These are phyloP conservation scores for Ascochyta viciae-villosae DNA, from an alignment of 2,329 filamentous ascomycete species.

Conservation along the genomic window DNA sequence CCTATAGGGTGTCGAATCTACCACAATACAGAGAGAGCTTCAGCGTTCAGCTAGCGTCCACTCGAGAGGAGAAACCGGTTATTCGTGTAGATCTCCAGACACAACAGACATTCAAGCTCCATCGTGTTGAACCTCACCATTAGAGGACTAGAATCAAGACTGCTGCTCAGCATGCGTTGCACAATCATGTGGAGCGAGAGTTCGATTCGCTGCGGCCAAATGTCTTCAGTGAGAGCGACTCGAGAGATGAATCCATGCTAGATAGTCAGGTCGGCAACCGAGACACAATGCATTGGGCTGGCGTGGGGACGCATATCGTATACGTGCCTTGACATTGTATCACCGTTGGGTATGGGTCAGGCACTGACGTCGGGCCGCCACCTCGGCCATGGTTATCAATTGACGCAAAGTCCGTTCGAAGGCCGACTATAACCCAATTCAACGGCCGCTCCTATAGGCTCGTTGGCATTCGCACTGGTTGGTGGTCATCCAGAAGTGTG, in stretches of 20 bases:
- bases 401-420: neutral
- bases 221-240: too few species aligned
- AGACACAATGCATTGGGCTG: conserved; percentile 24
- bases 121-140: neutral
- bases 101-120: neutral
- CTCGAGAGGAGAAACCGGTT: neutral
- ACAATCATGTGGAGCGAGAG: too few species aligned
- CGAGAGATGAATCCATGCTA: too few species aligned
- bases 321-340: conserved; percentile 17
- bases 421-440: neutral
- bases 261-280: neutral
- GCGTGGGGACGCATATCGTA: conserved; percentile 21
- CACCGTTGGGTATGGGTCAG: conserved; percentile 25
- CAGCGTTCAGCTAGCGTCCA: neutral
- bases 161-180: too few species aligned
- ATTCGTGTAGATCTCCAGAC: neutral
- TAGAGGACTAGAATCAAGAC: neutral
- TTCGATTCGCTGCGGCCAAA: too few species aligned
- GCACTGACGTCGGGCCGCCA: conserved; percentile 26
- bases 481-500: conserved; percentile 5
- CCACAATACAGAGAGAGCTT: neutral
- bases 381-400: conserved; percentile 1
- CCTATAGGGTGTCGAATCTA: neutral
- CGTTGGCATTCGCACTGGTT: neutral
- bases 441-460: conserved; percentile 1